A percentile compares a stretch with the other conserved stretches of the same genome.
Conservation (phyloP, 2,329 filamentous ascomycete genomes). For the Fusarium vanettenii region DNA sequence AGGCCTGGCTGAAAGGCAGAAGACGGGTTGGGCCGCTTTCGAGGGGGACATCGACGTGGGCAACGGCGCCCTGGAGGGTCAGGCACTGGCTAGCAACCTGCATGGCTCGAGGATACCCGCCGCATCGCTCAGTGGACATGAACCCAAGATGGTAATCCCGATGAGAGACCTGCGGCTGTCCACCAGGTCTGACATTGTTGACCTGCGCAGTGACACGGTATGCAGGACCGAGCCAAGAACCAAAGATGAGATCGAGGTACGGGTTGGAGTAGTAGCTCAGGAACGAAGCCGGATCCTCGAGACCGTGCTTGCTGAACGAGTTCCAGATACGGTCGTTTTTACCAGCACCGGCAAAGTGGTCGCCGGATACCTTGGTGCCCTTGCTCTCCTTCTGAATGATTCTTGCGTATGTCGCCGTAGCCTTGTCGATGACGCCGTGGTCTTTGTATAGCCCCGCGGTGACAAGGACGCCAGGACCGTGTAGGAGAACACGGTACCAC, state of each 20-base stretch:
- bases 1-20: conserved; percentile 69
- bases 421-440: conserved; percentile 53
- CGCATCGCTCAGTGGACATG: conserved; percentile 60
- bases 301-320: conserved; percentile 71
- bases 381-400: conserved; percentile 61
- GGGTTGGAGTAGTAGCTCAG: conserved; percentile 70
- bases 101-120: conserved; percentile 61
- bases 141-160: conserved; percentile 75
- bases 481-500: conserved; percentile 67
- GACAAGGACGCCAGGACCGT: conserved; percentile 70
- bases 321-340: conserved; percentile 74
- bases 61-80: conserved; percentile 72
- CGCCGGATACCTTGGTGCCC: conserved; percentile 56
- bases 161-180: conserved; percentile 67
- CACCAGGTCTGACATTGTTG: conserved; percentile 71
- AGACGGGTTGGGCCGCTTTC: conserved; percentile 70
- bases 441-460: conserved; percentile 64
- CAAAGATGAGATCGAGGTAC: conserved; percentile 63
- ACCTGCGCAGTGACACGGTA: conserved; percentile 72
- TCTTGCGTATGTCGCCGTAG: conserved; percentile 58
- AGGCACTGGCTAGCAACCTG: conserved; percentile 67
- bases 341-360: conserved; percentile 69
- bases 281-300: conserved; percentile 64
- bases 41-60: conserved; percentile 70
- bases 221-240: conserved; percentile 68